phyloP scores from a whole-genome alignment of 805 yeast species.

The Kodamaea nitidulidarum region DNA sequence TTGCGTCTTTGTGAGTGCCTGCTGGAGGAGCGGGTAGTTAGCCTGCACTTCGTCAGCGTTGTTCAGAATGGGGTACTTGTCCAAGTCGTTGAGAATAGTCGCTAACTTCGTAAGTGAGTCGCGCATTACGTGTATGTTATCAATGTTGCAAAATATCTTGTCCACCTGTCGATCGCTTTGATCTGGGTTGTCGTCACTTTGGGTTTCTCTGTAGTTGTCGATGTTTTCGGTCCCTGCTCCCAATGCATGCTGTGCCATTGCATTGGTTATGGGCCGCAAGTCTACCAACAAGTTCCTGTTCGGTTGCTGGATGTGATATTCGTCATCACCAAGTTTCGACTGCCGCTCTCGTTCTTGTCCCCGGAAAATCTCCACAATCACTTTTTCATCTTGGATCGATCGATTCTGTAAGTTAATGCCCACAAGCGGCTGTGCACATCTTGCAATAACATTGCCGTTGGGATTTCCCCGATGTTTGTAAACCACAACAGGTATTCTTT shows the following conservation, averaged over 20 bases:
- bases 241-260: conserved; percentile 91
- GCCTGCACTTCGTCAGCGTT: conserved; percentile 1
- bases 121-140: conserved; percentile 92
- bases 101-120: conserved; percentile 68
- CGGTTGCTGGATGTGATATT: conserved; percentile 28
- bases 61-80: conserved; percentile 42
- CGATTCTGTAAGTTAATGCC: conserved; percentile 79
- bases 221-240: conserved; percentile 98
- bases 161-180: conserved; percentile 39
- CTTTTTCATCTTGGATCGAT: conserved; percentile 86
- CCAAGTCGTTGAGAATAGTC: conserved; percentile 64
- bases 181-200: conserved; percentile 10
- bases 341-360: conserved; percentile 43
- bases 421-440: conserved; percentile 91
- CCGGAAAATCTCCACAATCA: conserved; percentile 68
- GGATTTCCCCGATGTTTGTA: conserved; percentile 57
- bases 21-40: conserved; percentile 35
- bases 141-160: conserved; percentile 82
- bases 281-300: conserved; percentile 72
- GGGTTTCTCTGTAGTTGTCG: conserved; percentile 66
- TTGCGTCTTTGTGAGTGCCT: conserved; percentile 56
- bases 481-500: conserved; percentile 75
- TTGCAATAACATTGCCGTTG: conserved; percentile 72
- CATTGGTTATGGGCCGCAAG: conserved; percentile 89
- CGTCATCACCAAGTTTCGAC: conserved; percentile 15